phyloP scores from a whole-genome alignment of 345 rosid genomes.

The Euclidium syriacum region DNA sequence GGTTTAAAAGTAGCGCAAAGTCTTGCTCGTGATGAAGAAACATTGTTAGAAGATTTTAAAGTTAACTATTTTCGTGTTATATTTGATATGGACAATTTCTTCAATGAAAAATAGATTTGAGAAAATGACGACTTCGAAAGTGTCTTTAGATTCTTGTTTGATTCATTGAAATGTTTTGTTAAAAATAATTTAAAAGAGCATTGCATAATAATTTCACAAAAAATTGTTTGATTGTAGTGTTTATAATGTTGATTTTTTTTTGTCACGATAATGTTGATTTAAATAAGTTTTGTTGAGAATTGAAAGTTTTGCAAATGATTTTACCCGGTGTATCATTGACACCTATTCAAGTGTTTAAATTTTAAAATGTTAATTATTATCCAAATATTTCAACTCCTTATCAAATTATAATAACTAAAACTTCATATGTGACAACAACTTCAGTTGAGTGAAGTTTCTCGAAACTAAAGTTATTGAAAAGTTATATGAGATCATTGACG shows the following conservation, averaged over 20 bases:
- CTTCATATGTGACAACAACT: neutral
- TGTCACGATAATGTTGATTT: too few species aligned
- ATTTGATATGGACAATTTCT: neutral
- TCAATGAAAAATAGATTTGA: too few species aligned
- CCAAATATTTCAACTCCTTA: neutral
- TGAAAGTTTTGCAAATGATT: too few species aligned
- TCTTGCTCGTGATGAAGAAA: too few species aligned
- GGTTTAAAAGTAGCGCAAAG: too few species aligned
- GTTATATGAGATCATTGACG: neutral
- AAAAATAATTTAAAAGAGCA: neutral
- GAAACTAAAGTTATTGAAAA: neutral
- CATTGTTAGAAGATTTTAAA: neutral
- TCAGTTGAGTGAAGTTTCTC: neutral
- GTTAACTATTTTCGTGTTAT: neutral
- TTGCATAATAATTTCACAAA: neutral
- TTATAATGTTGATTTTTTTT: neutral
- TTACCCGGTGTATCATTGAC: neutral
- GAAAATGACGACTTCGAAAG: neutral
- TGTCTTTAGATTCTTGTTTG: neutral
- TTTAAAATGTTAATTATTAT: too few species aligned
- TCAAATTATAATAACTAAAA: neutral
- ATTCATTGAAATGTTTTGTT: neutral
- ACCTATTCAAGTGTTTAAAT: neutral
- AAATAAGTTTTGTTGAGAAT: neutral
- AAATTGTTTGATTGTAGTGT: neutral